These are phyloP conservation scores for Umbelopsis sp. DNA, from an alignment of 371 early-diverging fungal genomes.

Conservation along the genomic window DNA sequence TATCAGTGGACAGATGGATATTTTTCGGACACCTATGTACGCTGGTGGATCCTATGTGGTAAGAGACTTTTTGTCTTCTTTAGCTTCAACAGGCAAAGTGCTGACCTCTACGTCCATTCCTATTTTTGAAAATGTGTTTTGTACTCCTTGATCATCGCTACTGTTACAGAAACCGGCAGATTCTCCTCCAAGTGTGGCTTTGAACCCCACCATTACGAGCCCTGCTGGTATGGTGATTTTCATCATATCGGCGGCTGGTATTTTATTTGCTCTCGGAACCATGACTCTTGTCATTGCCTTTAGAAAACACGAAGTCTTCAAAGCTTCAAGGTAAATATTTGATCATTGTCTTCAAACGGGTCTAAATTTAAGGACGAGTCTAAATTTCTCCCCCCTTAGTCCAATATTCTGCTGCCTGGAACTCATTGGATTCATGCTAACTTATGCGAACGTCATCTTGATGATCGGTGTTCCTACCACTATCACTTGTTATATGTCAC, in stretches of 20 bases:
- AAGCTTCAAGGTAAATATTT: conserved; percentile 55
- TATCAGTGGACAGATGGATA: conserved; percentile 47
- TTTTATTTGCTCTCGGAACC: conserved; percentile 36
- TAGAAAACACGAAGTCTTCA: conserved; percentile 56
- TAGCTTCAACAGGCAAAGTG: background rate
- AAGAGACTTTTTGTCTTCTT: background rate
- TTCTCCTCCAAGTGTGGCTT: conserved; percentile 50
- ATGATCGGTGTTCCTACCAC: conserved; percentile 56
- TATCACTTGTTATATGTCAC: conserved; percentile 49
- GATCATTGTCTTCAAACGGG: background rate
- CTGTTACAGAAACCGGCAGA: conserved; percentile 40
- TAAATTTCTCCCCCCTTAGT: conserved; percentile 29
- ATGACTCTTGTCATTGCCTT: conserved; percentile 40
- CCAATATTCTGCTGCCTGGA: conserved; percentile 65
- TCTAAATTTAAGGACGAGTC: background rate
- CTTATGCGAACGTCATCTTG: conserved; percentile 52
- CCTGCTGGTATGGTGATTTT: conserved; percentile 49
- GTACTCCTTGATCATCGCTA: background rate
- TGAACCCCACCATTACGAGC: conserved; percentile 55
- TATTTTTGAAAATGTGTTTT: too few relatives aligned
- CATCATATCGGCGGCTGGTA: conserved; percentile 41
- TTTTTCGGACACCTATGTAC: conserved; percentile 51
- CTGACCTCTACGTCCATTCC: too few relatives aligned
- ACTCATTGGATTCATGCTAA: conserved; percentile 56
- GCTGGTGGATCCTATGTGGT: conserved; percentile 55